Evolutionary conservation across 768 basidiomycete genomes (phyloP).

Genomic region (Asterophora lycoperdoides): DNA sequence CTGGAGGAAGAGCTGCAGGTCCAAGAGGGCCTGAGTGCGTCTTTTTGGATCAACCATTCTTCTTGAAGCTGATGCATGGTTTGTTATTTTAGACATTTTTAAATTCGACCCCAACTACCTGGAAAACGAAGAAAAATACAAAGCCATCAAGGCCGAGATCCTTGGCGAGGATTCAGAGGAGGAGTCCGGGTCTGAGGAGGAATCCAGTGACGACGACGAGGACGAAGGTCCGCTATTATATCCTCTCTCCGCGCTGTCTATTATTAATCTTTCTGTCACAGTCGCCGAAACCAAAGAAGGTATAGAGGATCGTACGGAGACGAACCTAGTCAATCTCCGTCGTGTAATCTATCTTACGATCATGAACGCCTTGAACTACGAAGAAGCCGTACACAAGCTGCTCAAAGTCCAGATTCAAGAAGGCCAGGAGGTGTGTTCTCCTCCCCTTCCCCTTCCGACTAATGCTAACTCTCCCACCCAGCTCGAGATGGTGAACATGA

Average conservation of each 20-base stretch:
- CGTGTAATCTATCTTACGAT: conserved; percentile 95
- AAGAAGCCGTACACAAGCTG: conserved; percentile 98
- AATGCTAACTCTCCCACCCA: conserved; percentile 25
- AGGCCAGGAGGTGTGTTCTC: conserved; percentile 79
- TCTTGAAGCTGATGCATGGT: background rate
- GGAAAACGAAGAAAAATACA: conserved; percentile 94
- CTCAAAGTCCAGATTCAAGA: conserved; percentile 89
- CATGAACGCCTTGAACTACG: conserved; percentile 97
- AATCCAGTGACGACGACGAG: conserved; percentile 58
- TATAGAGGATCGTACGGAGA: conserved; percentile 93
- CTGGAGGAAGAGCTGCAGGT: conserved; percentile 92
- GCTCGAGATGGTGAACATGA: conserved; percentile 97
- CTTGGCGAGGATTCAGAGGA: conserved; percentile 83
- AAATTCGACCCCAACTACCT: conserved; percentile 85
- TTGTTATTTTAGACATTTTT: conserved; percentile 72
- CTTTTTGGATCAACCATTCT: background rate
- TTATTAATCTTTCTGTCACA: conserved; percentile 20
- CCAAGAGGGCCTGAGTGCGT: conserved; percentile 90
- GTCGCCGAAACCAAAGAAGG: conserved; percentile 78
- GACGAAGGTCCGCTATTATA: conserved; percentile 32
- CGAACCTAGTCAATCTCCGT: conserved; percentile 92
- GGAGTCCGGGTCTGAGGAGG: conserved; percentile 60
- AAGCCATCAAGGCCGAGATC: conserved; percentile 87
- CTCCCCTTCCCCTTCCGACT: background rate
- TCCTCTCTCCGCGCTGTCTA: background rate